Conservation (phyloP, 441 rosid genomes). For the Macaranga tanarius region DNA sequence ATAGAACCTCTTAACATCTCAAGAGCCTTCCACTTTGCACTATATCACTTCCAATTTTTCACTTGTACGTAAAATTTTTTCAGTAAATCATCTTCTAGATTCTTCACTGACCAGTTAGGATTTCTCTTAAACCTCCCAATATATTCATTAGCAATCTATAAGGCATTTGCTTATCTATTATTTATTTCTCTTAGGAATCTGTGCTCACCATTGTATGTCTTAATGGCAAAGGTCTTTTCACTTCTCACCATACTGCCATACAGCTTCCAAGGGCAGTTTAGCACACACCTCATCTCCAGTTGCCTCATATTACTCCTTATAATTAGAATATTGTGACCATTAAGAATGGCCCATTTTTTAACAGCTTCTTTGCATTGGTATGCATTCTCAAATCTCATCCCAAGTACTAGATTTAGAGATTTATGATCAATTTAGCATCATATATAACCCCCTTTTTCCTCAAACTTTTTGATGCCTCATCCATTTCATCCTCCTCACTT, state of each 20-base stretch:
- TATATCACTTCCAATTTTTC: background rate
- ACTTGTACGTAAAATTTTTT: background rate
- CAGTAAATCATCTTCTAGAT: background rate
- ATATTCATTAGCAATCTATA: background rate
- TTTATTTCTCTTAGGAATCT: background rate
- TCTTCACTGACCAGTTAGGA: too few relatives aligned
- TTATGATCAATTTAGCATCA: background rate
- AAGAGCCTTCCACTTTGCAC: background rate
- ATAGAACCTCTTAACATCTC: background rate
- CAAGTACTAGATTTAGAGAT: background rate
- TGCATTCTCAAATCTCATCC: background rate
- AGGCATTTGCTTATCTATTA: background rate
- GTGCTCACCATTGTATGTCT: background rate
- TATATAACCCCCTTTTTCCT: too few relatives aligned
- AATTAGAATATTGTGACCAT: background rate
- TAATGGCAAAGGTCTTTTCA: background rate
- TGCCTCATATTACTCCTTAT: background rate
- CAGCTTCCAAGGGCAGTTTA: background rate
- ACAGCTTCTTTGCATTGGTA: background rate
- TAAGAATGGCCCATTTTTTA: background rate
- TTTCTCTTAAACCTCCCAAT: too few relatives aligned
- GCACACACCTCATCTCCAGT: background rate
- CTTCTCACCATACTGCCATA: background rate
- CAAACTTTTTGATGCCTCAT: too few relatives aligned
- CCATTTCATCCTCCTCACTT: too few relatives aligned